Conservation (phyloP, 495 filamentous ascomycete species). For the Neurospora sp. region DNA sequence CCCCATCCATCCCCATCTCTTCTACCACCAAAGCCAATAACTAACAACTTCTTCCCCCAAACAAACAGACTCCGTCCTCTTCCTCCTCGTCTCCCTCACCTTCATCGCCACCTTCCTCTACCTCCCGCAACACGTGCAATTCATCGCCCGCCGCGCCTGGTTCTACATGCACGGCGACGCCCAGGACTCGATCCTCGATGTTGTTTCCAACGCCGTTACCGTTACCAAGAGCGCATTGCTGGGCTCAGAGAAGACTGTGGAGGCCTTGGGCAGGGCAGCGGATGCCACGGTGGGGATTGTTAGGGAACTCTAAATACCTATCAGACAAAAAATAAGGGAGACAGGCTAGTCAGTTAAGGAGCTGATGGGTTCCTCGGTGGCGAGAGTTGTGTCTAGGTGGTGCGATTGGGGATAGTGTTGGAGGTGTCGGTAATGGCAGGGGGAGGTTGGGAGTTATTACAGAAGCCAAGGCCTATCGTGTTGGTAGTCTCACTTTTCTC, state of each 20-base stretch:
- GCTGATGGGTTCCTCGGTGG: not conserved
- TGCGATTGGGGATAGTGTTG: not conserved
- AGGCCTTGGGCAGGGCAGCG: slow-evolving; percentile 16
- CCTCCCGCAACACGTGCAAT: slow-evolving; percentile 77
- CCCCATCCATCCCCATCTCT: not conserved
- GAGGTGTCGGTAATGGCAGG: not conserved
- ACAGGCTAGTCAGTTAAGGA: not conserved
- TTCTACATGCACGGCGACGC: slow-evolving; percentile 83
- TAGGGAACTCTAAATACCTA: slow-evolving; percentile 25
- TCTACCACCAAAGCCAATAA: not conserved
- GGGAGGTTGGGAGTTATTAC: not conserved
- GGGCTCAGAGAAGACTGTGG: slow-evolving; percentile 18
- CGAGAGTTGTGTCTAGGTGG: not conserved
- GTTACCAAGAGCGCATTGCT: slow-evolving; percentile 14
- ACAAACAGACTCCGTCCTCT: slow-evolving; percentile 70
- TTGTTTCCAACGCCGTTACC: slow-evolving; percentile 17
- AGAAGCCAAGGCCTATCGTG: not conserved
- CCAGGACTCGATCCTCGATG: slow-evolving; percentile 23
- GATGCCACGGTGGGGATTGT: slow-evolving; percentile 14
- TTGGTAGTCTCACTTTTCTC: not conserved
- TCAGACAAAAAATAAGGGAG: not conserved
- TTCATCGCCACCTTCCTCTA: slow-evolving; percentile 80
- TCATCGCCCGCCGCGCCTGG: slow-evolving; percentile 72
- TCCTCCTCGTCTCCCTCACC: slow-evolving; percentile 77
- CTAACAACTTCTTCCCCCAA: not conserved